phyloP scores from a whole-genome alignment of 352 stramenopile species.

The Globisporangium splendens region DNA sequence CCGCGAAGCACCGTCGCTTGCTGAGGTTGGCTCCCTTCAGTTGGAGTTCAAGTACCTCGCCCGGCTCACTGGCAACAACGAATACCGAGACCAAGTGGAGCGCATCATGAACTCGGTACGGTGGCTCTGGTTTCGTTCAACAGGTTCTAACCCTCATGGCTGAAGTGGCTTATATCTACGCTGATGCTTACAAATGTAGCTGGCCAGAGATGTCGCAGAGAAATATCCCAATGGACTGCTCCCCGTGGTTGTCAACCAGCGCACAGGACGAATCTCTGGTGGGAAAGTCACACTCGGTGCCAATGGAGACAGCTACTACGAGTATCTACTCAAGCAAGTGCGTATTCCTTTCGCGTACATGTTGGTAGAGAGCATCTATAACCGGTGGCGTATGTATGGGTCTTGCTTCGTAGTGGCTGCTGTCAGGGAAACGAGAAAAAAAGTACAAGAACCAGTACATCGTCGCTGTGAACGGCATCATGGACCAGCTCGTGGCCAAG shows the following conservation, averaged over 20 bases:
- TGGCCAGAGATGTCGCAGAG: slow-evolving; percentile 44
- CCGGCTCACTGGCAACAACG: slow-evolving; percentile 45
- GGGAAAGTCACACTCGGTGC: slow-evolving; percentile 70
- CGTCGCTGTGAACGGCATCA: slow-evolving; percentile 60
- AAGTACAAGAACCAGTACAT: slow-evolving; percentile 71
- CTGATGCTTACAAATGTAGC: slow-evolving; percentile 16
- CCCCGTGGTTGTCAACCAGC: slow-evolving; percentile 44
- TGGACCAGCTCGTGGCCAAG: slow-evolving; percentile 43
- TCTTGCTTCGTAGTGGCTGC: slow-evolving; percentile 41
- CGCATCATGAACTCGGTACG: slow-evolving; percentile 61
- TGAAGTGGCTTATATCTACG: too few relatives aligned
- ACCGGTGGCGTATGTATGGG: too few relatives aligned
- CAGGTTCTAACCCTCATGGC: neutral
- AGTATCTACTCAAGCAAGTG: slow-evolving; percentile 83
- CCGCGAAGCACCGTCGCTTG: slow-evolving; percentile 40
- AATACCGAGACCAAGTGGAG: slow-evolving; percentile 70
- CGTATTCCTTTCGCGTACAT: neutral
- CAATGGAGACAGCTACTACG: slow-evolving; percentile 83
- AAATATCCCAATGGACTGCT: slow-evolving; percentile 55
- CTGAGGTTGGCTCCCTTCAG: slow-evolving; percentile 69
- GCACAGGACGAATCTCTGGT: slow-evolving; percentile 31
- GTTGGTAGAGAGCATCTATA: too few relatives aligned
- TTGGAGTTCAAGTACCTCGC: slow-evolving; percentile 84
- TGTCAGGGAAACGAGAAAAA: slow-evolving; percentile 68
- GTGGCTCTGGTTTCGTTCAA: too few relatives aligned